These are phyloP conservation scores for Przewalskia tangutica DNA, from an alignment of 257 asterid genomes.

Conservation along the genomic window DNA sequence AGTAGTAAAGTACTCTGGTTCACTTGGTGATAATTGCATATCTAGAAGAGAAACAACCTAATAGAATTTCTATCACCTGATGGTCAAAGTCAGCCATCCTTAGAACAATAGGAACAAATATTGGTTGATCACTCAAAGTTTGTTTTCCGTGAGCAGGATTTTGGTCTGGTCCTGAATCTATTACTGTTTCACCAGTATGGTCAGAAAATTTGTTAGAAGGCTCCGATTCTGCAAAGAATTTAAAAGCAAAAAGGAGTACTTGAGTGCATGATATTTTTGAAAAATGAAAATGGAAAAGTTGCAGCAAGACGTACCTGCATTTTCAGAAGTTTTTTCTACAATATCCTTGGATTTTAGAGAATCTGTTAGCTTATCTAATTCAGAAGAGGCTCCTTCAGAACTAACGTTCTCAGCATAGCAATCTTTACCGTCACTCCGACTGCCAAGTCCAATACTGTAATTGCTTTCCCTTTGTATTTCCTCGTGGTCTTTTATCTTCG, in stretches of 20 bases:
- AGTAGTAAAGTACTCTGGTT: background rate
- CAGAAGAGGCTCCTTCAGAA: constrained; percentile 18
- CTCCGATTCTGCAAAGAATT: background rate
- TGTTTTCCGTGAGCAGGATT: constrained; percentile 32
- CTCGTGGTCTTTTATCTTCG: constrained; percentile 21
- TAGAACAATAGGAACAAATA: constrained; percentile 71
- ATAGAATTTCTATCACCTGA: constrained; percentile 34
- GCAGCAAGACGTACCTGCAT: background rate
- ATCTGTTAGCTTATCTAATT: constrained; percentile 32
- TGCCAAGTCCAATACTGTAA: constrained; percentile 12
- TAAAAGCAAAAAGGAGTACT: background rate
- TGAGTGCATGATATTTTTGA: background rate
- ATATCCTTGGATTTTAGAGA: constrained; percentile 30
- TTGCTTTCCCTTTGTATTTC: constrained; percentile 28
- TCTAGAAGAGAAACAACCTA: background rate
- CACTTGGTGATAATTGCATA: background rate
- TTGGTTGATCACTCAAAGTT: constrained; percentile 70
- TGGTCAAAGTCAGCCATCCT: constrained; percentile 97
- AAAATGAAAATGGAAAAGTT: background rate
- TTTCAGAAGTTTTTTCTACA: constrained; percentile 30
- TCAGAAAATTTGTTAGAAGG: background rate
- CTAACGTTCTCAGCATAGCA: constrained; percentile 10
- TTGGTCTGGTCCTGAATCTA: constrained; percentile 28
- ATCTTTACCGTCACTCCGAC: constrained; percentile 16
- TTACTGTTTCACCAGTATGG: constrained; percentile 35